Evolutionary conservation across 352 stramenopile genomes (phyloP).

Genomic region (Globisporangium cederbergense): DNA sequence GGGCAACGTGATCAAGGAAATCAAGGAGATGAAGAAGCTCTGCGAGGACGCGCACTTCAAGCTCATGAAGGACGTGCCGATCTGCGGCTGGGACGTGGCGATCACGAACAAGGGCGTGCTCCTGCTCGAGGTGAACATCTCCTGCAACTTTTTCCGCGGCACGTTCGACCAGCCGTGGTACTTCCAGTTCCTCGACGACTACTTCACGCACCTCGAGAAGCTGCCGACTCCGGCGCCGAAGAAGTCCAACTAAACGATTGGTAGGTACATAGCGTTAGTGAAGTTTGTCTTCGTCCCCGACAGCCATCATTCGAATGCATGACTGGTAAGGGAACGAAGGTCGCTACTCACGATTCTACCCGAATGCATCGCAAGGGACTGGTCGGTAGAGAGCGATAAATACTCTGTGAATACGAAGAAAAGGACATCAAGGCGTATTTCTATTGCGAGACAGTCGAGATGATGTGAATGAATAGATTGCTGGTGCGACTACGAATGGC

Average conservation of each 20-base stretch:
- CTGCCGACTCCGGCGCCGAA: conserved; percentile 37
- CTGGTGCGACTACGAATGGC: too few species aligned
- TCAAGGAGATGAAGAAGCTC: conserved; percentile 82
- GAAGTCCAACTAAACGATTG: conserved; percentile 37
- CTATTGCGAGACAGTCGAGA: not conserved
- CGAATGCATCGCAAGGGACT: not conserved
- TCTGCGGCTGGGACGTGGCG: conserved; percentile 92
- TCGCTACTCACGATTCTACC: not conserved
- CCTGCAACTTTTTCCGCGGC: conserved; percentile 94
- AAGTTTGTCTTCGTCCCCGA: not conserved
- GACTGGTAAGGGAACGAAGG: not conserved
- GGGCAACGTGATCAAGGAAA: conserved; percentile 86
- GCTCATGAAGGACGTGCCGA: conserved; percentile 90
- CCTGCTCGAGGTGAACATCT: conserved; percentile 91
- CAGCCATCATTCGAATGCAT: not conserved
- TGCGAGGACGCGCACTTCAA: conserved; percentile 85
- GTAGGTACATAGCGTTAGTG: conserved; percentile 12
- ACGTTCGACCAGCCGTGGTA: conserved; percentile 88
- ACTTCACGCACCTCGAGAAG: conserved; percentile 75
- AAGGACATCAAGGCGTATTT: not conserved
- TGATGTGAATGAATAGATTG: too few species aligned
- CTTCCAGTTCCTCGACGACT: conserved; percentile 85
- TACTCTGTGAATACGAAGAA: not conserved
- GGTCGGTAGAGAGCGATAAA: not conserved
- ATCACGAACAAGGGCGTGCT: conserved; percentile 89